Conservation (phyloP, 805 yeast species). For the Hermanozyma aechmeae region DNA sequence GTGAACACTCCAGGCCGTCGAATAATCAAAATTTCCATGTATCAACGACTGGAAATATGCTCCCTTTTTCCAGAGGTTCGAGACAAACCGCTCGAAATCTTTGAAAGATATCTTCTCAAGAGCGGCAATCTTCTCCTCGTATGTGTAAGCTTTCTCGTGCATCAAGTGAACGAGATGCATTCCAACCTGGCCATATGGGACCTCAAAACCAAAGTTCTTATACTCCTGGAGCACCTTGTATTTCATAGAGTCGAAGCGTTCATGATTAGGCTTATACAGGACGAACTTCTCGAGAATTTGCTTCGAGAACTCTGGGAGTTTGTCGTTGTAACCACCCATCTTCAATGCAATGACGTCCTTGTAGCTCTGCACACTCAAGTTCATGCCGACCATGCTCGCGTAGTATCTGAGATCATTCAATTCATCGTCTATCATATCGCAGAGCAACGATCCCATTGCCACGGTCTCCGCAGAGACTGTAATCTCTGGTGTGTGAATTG, state of each 20-base stretch:
- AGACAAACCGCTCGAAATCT: conserved; percentile 42
- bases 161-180: conserved; percentile 51
- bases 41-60: conserved; percentile 63
- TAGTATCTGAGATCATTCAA: conserved; percentile 71
- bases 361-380: conserved; percentile 45
- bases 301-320: conserved; percentile 53
- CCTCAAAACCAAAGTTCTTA: conserved; percentile 60
- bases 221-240: conserved; percentile 54
- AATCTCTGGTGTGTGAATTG: conserved; percentile 57
- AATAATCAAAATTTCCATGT: conserved; percentile 58
- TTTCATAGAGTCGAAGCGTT: conserved; percentile 59
- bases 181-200: conserved; percentile 74
- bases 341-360: conserved; percentile 52
- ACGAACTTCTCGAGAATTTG: conserved; percentile 49
- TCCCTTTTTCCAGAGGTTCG: conserved; percentile 43
- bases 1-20: conserved; percentile 44
- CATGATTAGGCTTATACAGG: conserved; percentile 39
- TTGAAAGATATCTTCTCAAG: conserved; percentile 35
- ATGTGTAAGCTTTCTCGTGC: conserved; percentile 64
- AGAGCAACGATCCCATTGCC: conserved; percentile 51
- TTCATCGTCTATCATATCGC: conserved; percentile 67
- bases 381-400: conserved; percentile 75
- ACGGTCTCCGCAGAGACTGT: conserved; percentile 49
- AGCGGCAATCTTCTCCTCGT: conserved; percentile 50
- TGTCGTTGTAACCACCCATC: conserved; percentile 78